Evolutionary conservation across 352 stramenopile genomes (phyloP).

Genomic region (Elongisporangium prolatum): DNA sequence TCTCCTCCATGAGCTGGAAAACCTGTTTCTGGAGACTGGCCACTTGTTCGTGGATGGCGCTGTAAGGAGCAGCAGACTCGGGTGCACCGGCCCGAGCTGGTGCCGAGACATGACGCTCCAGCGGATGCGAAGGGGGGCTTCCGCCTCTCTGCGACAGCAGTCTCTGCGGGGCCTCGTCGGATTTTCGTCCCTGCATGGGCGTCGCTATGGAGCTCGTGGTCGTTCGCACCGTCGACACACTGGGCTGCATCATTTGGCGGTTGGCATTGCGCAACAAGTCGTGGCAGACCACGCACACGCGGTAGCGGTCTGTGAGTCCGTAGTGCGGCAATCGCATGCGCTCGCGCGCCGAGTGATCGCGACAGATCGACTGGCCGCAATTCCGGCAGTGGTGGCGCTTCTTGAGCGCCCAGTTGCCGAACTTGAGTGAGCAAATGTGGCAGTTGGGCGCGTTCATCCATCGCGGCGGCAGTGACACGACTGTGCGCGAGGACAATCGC

Average conservation of each 20-base stretch:
- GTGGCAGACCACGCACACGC: slow-evolving; percentile 80
- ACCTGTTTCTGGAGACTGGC: slow-evolving; percentile 83
- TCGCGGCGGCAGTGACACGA: slow-evolving; percentile 68
- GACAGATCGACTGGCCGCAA: slow-evolving; percentile 82
- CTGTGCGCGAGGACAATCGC: slow-evolving; percentile 23
- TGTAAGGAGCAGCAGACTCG: slow-evolving; percentile 21
- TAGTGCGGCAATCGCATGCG: slow-evolving; percentile 81
- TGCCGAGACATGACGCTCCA: slow-evolving; percentile 76
- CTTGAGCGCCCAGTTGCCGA: slow-evolving; percentile 48
- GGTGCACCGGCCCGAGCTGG: slow-evolving; percentile 37
- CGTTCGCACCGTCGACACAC: slow-evolving; percentile 10
- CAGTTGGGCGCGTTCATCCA: slow-evolving; percentile 84
- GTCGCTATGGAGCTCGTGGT: slow-evolving; percentile 1
- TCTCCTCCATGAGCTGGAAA: slow-evolving; percentile 80
- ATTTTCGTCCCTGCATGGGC: slow-evolving; percentile 25
- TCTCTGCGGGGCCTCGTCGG: slow-evolving; percentile 34
- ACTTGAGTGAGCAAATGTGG: slow-evolving; percentile 84
- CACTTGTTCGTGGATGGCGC: slow-evolving; percentile 74
- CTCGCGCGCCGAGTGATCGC: slow-evolving; percentile 79
- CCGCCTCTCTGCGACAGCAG: too few species aligned
- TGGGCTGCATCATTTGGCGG: slow-evolving; percentile 29
- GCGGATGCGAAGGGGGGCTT: slow-evolving; percentile 5
- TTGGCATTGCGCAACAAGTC: slow-evolving; percentile 59
- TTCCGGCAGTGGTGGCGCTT: slow-evolving; percentile 88
- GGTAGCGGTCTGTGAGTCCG: slow-evolving; percentile 69